Base-by-base conservation (phyloP, 257 asterid genomes). In the Rubia yunnanensis region DNA sequence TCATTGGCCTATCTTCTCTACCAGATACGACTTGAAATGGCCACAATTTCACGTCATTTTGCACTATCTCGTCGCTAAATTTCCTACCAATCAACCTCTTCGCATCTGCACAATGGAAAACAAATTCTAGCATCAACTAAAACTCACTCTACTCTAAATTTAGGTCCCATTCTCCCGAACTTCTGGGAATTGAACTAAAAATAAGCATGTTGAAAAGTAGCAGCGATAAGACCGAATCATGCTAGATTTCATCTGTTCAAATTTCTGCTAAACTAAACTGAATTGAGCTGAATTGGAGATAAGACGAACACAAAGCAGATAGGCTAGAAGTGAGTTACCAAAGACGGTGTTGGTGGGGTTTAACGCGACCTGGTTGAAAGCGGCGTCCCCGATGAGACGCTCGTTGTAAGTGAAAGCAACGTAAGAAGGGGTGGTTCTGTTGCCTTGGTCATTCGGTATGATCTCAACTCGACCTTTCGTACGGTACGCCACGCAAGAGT, bases 291-390 rank as follows among this genome's bases (percentile, higher is more conserved):
- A n/a, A n/a, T n/a, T n/a, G n/a, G n/a, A n/a, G n/a, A n/a, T n/a
- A n/a, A n/a, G n/a, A n/a, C n/a, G n/a, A n/a, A n/a, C n/a, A n/a
- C n/a, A n/a, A n/a, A n/a, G n/a, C n/a, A n/a, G n/a, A n/a, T n/a
- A n/a, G n/a, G n/a, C n/a, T n/a, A n/a, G n/a, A n/a, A n/a, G n/a
- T n/a, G n/a, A n/a, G n/a, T n/a, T 39, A 39, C 48, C 48, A 39
- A 39, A 39, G 59, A 53, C 24, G 60, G 60, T 54, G 60, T 54
- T 54, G 60, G 24, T 5, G 32, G 60, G 60, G 30, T 54, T 54
- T 1, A 54, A 26, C 6, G 10, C 60, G 15, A n/a, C 31, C 30
- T 54, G 31, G 9, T 54, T 54, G 60, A 1, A 22, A 54, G 60
- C 60, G 2, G 60, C 60, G 10, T 54, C 60, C 1, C 60, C 60